These are phyloP conservation scores for Aspergillus biplanus DNA, from an alignment of 495 filamentous ascomycete genomes.

Conservation along the genomic window DNA sequence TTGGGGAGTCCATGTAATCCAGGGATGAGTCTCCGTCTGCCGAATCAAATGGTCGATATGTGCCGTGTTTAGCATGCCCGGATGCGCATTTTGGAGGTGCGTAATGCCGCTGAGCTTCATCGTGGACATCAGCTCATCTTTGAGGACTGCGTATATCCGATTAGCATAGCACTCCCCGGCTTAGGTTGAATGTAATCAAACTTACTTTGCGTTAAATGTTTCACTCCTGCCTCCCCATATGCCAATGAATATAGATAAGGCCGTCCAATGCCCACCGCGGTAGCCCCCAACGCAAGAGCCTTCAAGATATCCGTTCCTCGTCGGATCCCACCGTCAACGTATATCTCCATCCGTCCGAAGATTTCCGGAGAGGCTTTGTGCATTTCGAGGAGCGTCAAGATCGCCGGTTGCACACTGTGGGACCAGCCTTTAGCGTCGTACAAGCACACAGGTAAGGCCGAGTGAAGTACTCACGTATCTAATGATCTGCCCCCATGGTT, in stretches of 20 bases:
- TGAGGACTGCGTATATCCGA: slow-evolving; percentile 52
- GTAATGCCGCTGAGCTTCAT: slow-evolving; percentile 74
- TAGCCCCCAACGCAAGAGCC: slow-evolving; percentile 65
- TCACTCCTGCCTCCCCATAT: slow-evolving; percentile 46
- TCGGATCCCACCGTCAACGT: slow-evolving; percentile 66
- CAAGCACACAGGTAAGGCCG: not conserved
- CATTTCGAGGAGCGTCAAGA: slow-evolving; percentile 65
- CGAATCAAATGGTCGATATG: slow-evolving; percentile 66
- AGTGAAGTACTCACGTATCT: slow-evolving; percentile 48
- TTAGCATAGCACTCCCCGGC: slow-evolving; percentile 8
- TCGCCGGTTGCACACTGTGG: slow-evolving; percentile 47
- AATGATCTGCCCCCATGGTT: slow-evolving; percentile 72
- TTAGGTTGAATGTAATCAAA: not conserved
- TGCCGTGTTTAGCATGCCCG: slow-evolving; percentile 64
- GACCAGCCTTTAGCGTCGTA: not conserved
- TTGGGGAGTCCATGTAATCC: slow-evolving; percentile 14
- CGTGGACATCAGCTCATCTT: slow-evolving; percentile 70
- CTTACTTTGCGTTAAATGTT: slow-evolving; percentile 53
- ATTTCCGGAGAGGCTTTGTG: slow-evolving; percentile 62
- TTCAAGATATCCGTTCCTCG: slow-evolving; percentile 71
- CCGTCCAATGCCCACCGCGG: slow-evolving; percentile 62
- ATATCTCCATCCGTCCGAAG: slow-evolving; percentile 64
- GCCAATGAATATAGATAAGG: slow-evolving; percentile 57
- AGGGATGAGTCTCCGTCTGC: slow-evolving; percentile 12
- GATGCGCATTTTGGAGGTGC: slow-evolving; percentile 62